Percentiles rank a stretch among this genome's conserved stretches.
These are phyloP conservation scores for Aspergillus pseudoglaucus DNA, from an alignment of 2,329 filamentous ascomycete genomes.

Conservation along the genomic window DNA sequence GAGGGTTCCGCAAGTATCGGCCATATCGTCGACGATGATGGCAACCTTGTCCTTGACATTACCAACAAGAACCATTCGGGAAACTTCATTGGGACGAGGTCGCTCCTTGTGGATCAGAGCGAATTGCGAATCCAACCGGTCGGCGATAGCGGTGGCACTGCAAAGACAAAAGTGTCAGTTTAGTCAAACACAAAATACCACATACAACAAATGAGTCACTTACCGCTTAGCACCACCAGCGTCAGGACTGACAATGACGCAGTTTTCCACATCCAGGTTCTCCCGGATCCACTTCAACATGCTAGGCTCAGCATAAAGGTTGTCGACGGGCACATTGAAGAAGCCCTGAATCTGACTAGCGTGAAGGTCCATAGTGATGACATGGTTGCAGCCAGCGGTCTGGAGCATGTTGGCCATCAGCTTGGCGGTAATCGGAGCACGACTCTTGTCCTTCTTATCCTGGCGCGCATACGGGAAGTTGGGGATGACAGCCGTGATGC, in stretches of 20 bases:
- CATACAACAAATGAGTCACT: constrained; percentile 12
- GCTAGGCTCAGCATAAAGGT: constrained; percentile 89
- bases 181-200: neutral
- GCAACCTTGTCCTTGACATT: constrained; percentile 86
- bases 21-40: constrained; percentile 97
- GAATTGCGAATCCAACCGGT: constrained; percentile 82
- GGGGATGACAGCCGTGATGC: constrained; percentile 90
- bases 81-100: constrained; percentile 82
- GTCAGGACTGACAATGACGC: constrained; percentile 90
- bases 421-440: constrained; percentile 93
- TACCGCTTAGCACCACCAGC: constrained; percentile 87
- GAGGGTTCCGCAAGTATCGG: constrained; percentile 85
- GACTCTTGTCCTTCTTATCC: constrained; percentile 94
- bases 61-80: constrained; percentile 91
- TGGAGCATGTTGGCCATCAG: constrained; percentile 97
- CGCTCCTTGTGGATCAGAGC: constrained; percentile 97
- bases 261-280: constrained; percentile 73
- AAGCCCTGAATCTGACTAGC: constrained; percentile 93
- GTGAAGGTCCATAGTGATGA: constrained; percentile 95
- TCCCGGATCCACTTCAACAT: constrained; percentile 87
- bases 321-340: constrained; percentile 75
- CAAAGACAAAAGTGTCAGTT: neutral
- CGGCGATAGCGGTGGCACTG: constrained; percentile 83
- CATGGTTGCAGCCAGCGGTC: constrained; percentile 84
- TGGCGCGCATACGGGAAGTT: constrained; percentile 96